Conservation (phyloP, 73 alveolate species). For the Paramecium pentaurelia region DNA sequence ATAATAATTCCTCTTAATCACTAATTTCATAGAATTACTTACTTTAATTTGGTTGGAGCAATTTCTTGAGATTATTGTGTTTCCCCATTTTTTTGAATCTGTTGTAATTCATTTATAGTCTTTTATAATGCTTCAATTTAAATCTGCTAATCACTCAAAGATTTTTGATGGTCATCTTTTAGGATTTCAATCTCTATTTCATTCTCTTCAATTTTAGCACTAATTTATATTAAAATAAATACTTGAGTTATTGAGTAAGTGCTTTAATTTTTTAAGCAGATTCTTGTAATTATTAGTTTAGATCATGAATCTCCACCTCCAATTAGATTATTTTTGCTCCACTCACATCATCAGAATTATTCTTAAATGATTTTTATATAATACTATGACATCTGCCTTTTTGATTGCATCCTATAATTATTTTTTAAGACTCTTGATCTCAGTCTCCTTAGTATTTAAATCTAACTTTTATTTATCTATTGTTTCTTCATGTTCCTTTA, state of each 20-base stretch:
- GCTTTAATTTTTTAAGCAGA: not conserved
- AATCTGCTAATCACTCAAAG: not conserved
- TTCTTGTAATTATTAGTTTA: not conserved
- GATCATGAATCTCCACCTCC: slow-evolving; percentile 9
- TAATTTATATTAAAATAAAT: not conserved
- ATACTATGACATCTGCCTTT: slow-evolving; percentile 2
- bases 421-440: not conserved
- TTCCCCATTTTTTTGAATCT: not conserved
- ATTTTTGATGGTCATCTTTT: not conserved
- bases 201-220: not conserved
- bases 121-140: not conserved
- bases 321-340: not conserved
- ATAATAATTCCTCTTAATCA: not conserved
- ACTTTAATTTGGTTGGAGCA: not conserved
- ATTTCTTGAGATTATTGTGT: not conserved
- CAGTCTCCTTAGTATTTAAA: not conserved
- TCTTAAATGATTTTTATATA: not conserved
- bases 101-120: not conserved
- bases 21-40: not conserved
- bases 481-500: slow-evolving; percentile 12
- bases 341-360: not conserved
- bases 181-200: not conserved
- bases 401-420: not conserved
- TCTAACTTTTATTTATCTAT: not conserved
- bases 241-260: not conserved